Evolutionary conservation across 2,329 filamentous ascomycete species (phyloP), one percentile per base, ranked within the genome.

Genomic region (Colletotrichum shisoi): DNA sequence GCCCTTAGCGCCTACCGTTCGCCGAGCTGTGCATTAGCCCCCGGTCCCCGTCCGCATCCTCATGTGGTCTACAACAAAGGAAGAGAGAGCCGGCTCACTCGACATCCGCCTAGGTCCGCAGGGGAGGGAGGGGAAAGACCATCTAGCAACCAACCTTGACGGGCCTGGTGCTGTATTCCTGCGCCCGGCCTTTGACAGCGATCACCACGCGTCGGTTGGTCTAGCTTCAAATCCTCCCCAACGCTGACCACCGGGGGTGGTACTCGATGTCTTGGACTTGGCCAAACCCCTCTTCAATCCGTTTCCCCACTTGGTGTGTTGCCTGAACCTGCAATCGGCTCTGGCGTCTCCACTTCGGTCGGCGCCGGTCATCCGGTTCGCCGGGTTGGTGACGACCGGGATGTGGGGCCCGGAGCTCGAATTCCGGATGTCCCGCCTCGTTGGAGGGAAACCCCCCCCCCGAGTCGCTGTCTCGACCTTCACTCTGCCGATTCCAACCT

Each of bases 1-100:
- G 54, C 54, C 34, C 8, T 27, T 67, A 64, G 64, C 64, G 61
- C 56, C 27, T 45, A 40, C 27, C 62, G 40, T 49, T 60, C 54
- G 45, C 64, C 64, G 64, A 67, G 54, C 61, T 54, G 56, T 67
- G 64, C 64, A 67, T 42, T 17, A 42, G 19, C n/a, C 61, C 54
- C 64, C 44, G 53, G 64, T 46, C 64, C 40, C 21, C n/a, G 44
- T 56, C 40, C n/a, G 24, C 53, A 63, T 12, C n/a, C 8, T 37
- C 27, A 8, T 24, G 52, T 46, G 37, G 53, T 46, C 53, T 53
- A 53, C 63, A 37, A 63, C 45, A 24, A 48, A 19, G 57, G 21
- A 19, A 46, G 21, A 45, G 52, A 49, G n/a, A 17, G 51, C 40
- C 24, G 52, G 40, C 21, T n/a, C 40, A 48, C 21, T 42, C 9